Conservation (phyloP, 306 rosid species). For the Calophaca sinica region DNA sequence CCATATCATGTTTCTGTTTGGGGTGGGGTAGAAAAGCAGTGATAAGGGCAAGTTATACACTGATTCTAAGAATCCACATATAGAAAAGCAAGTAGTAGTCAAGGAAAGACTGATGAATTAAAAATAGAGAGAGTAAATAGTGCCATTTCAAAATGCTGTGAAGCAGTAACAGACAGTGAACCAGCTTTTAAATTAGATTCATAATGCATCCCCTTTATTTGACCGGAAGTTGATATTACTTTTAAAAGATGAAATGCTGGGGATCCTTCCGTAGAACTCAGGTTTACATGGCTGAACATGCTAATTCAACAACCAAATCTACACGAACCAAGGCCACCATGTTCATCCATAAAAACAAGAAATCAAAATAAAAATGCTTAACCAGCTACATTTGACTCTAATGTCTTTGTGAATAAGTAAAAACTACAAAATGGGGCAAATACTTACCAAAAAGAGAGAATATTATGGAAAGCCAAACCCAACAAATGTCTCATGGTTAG, state of each 20-base stretch:
- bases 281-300: constrained; percentile 8
- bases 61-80: constrained; percentile 6
- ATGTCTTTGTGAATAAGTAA: not conserved
- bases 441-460: not conserved
- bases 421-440: constrained; percentile 1
- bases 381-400: constrained; percentile 17
- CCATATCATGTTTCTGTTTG: constrained; percentile 1
- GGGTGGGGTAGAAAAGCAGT: constrained; percentile 15
- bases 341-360: constrained; percentile 3
- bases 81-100: not conserved
- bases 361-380: not conserved
- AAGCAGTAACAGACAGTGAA: not conserved
- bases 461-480: constrained; percentile 10
- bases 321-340: constrained; percentile 11
- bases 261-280: not conserved
- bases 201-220: constrained; percentile 18
- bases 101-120: constrained; percentile 13
- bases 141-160: not conserved
- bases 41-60: not conserved
- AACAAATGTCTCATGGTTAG: constrained; percentile 20
- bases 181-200: not conserved
- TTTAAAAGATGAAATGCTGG: not conserved
- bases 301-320: not conserved
- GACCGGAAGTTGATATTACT: not conserved
- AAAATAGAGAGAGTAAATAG: not conserved